Evolutionary conservation across 2,329 filamentous ascomycete genomes (phyloP), one percentile per base, ranked within the genome.

Genomic region (Dendryphion nanum): DNA sequence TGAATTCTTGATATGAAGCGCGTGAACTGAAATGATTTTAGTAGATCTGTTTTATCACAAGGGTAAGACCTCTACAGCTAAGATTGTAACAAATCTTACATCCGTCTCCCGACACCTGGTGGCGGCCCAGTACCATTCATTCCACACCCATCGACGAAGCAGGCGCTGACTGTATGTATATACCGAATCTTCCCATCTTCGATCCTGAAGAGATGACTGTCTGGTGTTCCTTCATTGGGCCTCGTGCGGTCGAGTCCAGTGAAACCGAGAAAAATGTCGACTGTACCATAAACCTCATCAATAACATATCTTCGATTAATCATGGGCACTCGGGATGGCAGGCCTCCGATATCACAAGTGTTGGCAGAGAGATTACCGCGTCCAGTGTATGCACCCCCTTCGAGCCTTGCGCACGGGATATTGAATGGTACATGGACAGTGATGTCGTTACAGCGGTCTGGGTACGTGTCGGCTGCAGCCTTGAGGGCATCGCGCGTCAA

Each of bases 121-220:
- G 33, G 33, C 18, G 23, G 15, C 13, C 38, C 34, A 12, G 40
- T 42, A 13, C 40, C 40, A 31, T 42, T 42, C 40, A 43, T 43
- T 7, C 41, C 41, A 32, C 41, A 44, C 14, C 41, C 41, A 41
- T 37, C 35, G 18, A 40, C 35, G 21, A 38, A 38, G 23, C 41
- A 44, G 6, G 37, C 37, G 33, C 38, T 40, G 19, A 37, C 37
- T n/a, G 41, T 43, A 29, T 43, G 41, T 18, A 40, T 33, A 33
- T 40, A 43, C 20, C 41, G 28, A 17, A 43, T 40, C 32, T 36
- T 33, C 8, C 41, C 38, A 23, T 34, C 24, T 17, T 44, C 44
- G 13, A 46, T 20, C 41, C 42, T 40, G 21, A 38, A 40, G 12
- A 40, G 18, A 32, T 44, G 30, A 13, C 33, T 37, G 28, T 43